A percentile compares a stretch with the other conserved stretches of the same genome.
These are phyloP conservation scores for Thamnidium elegans DNA, from an alignment of 192 early-diverging fungal species.

Conservation along the genomic window DNA sequence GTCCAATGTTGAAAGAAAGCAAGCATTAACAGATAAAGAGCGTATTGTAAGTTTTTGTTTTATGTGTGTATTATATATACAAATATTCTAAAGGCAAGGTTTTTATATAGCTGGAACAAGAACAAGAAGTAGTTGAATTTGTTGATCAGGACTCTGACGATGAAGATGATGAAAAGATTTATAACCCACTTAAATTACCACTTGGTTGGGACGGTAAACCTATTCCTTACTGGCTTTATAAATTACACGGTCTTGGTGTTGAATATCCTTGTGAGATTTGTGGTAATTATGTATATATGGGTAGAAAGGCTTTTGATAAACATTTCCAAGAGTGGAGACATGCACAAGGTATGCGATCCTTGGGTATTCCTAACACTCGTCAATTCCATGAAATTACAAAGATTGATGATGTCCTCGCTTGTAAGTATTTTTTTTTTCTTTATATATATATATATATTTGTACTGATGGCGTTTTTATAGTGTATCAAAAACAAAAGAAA, in stretches of 20 bases:
- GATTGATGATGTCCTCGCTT: slow-evolving; percentile 87
- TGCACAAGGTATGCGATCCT: slow-evolving; percentile 87
- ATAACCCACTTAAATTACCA: slow-evolving; percentile 95
- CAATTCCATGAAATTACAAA: slow-evolving; percentile 89
- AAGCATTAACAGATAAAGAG: slow-evolving; percentile 87
- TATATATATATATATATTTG: neutral
- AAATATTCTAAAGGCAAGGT: neutral
- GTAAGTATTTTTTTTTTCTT: slow-evolving; percentile 48
- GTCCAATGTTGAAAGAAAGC: slow-evolving; percentile 87
- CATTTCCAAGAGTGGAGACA: slow-evolving; percentile 97
- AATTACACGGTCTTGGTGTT: slow-evolving; percentile 92
- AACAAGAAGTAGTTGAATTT: slow-evolving; percentile 68
- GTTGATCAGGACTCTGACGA: slow-evolving; percentile 62
- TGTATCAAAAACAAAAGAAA: slow-evolving; percentile 84
- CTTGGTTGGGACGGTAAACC: slow-evolving; percentile 98
- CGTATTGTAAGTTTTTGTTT: slow-evolving; percentile 50
- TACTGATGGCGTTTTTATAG: slow-evolving; percentile 32
- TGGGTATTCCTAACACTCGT: slow-evolving; percentile 88
- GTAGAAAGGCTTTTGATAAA: slow-evolving; percentile 92
- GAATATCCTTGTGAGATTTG: slow-evolving; percentile 97
- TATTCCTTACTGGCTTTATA: slow-evolving; percentile 98
- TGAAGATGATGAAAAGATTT: slow-evolving; percentile 82
- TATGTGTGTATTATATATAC: neutral
- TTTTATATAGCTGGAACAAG: slow-evolving; percentile 54
- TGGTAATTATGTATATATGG: slow-evolving; percentile 92